These are phyloP conservation scores for Telopea speciosissima DNA, from an alignment of 177 flowering plant species.

Conservation along the genomic window DNA sequence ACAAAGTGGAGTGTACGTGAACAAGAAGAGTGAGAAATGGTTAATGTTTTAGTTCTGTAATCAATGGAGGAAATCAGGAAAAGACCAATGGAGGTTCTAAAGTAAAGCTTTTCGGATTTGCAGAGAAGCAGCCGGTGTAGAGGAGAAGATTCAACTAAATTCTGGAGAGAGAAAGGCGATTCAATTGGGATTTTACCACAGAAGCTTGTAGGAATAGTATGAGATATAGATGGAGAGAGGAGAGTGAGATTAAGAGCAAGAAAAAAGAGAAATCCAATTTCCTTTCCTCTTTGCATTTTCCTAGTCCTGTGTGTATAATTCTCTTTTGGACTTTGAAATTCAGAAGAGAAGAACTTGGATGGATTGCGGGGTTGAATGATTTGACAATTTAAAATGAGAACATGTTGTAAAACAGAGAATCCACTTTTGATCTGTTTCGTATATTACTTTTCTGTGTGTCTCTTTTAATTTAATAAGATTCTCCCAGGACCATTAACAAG, in stretches of 20 bases:
- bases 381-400: background rate
- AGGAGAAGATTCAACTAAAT: conserved; percentile 13
- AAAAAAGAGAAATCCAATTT: conserved; percentile 16
- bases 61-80: conserved; percentile 46
- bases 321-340: conserved; percentile 4
- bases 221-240: conserved; percentile 11
- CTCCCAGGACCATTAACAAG: background rate
- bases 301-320: background rate
- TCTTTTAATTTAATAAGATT: background rate
- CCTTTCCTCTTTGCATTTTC: conserved; percentile 22
- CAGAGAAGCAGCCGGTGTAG: conserved; percentile 34
- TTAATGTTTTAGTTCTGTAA: conserved; percentile 32
- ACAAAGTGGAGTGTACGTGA: conserved; percentile 33
- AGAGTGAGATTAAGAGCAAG: conserved; percentile 14
- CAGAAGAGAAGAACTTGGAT: background rate
- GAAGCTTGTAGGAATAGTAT: conserved; percentile 10
- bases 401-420: conserved; percentile 7
- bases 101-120: conserved; percentile 43
- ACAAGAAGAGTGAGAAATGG: conserved; percentile 36
- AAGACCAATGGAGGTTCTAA: conserved; percentile 52
- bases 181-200: conserved; percentile 39
- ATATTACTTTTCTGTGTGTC: background rate
- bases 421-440: conserved; percentile 9
- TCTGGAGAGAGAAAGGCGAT: conserved; percentile 22
- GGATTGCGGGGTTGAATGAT: background rate